Evolutionary conservation across 2,329 filamentous ascomycete species (phyloP), one percentile per base, ranked within the genome.

Genomic region (Teratosphaeria zuluensis): DNA sequence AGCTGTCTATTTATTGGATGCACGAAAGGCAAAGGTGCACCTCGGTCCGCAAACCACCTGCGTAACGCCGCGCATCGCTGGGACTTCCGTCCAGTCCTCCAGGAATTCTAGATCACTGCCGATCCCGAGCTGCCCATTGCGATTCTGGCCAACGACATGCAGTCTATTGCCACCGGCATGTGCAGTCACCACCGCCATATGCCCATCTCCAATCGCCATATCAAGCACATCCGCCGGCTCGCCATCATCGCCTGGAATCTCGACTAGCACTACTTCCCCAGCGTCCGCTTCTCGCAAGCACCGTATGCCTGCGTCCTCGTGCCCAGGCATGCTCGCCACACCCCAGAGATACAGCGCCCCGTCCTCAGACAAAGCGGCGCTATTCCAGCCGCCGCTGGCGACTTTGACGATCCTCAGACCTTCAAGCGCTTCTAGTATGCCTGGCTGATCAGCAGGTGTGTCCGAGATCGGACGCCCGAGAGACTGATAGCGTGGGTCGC

Each of bases 271-370:
- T 19, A 72, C 64, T 48, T 70, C 65, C 2, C 61, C 67, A 2
- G 63, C 54, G 14, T 59, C 62, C 2, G 58, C 56, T n/a, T 62
- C 66, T 3, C 52, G 32, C n/a, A 71, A 58, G 42, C 59, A 63
- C 21, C 57, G 35, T 8, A 72, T 64, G 2, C 51, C 51, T 16
- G 19, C 52, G 8, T 62, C 51, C 16, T 68, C 62, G 8, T 54
- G 56, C 1, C 66, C 68, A 9, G 69, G 68, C 28, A 57, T 64
- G 7, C 31, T 55, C n/a, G 61, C 57, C 28, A 61, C 58, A 6
- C 85, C 85, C 84, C 85, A 88, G 28, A 81, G 68, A 65, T 88
- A 88, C 1, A 86, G 69, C 59, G 83, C 81, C 33, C 79, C 75
- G 2, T 80, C 81, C 11, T 76, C 72, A 0, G 83, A 86, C 51